These are phyloP conservation scores for Pseudozyma flocculosa DNA, from an alignment of 1,284 basidiomycete species.

Conservation along the genomic window DNA sequence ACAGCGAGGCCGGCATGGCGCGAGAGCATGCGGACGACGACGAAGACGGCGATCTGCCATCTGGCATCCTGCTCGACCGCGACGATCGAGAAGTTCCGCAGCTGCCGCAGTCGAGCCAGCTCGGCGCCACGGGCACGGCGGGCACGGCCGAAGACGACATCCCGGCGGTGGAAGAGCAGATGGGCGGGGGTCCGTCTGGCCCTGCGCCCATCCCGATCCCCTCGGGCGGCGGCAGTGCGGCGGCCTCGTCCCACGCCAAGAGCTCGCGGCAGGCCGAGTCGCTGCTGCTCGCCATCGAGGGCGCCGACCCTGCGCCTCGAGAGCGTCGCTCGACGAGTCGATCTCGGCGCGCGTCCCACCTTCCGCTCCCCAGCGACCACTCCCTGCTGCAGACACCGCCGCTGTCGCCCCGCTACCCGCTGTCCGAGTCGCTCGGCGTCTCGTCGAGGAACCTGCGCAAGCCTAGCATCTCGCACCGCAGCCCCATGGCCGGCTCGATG, in stretches of 20 bases:
- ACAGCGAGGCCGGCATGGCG: conserved; percentile 5
- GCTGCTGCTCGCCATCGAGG: conserved; percentile 9
- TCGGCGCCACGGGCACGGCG: conserved; percentile 14
- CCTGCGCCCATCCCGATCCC: conserved; percentile 43
- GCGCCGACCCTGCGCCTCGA: conserved; percentile 5
- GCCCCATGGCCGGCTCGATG: conserved; percentile 49
- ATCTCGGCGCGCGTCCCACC: conserved; percentile 31
- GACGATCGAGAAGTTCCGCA: conserved; percentile 11
- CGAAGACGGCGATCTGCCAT: conserved; percentile 30
- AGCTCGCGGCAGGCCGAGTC: conserved; percentile 2
- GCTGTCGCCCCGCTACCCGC: conserved; percentile 41
- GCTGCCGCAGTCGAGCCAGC: conserved; percentile 19
- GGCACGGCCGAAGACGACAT: conserved; percentile 45
- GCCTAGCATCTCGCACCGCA: conserved; percentile 36
- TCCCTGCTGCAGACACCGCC: conserved; percentile 38
- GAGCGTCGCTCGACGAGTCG: conserved; percentile 22
- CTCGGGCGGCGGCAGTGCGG: conserved; percentile 6
- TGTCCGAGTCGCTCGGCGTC: conserved; percentile 21
- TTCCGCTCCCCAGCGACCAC: conserved; percentile 11
- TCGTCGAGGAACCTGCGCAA: conserved; percentile 28
- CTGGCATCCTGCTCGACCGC: conserved; percentile 12
- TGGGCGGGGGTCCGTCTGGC: conserved; percentile 32
- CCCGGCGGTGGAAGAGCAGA: conserved; percentile 39
- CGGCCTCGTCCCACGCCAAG: conserved; percentile 6
- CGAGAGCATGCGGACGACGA: conserved; percentile 8